A percentile compares a stretch with the other conserved stretches of the same genome.
Evolutionary conservation across 192 early-diverging fungal genomes (phyloP).

Genomic region (Mortierella claussenii): DNA sequence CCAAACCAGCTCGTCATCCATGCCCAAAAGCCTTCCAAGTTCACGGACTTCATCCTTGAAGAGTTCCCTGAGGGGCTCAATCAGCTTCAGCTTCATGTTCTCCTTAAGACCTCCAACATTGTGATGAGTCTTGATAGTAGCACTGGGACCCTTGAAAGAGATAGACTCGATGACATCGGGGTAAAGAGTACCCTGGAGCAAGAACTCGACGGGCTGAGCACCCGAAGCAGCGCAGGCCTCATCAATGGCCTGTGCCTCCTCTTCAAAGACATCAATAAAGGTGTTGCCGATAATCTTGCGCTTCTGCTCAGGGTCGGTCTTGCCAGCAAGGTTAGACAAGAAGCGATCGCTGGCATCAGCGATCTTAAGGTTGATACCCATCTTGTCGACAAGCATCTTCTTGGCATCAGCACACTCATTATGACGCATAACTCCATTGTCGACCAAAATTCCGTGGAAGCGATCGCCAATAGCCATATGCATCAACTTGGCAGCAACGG

Average conservation of each 20-base stretch:
- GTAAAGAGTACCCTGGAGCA: conserved; percentile 97
- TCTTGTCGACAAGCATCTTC: conserved; percentile 84
- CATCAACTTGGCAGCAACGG: conserved; percentile 97
- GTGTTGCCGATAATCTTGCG: conserved; percentile 99
- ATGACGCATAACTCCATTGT: conserved; percentile 99
- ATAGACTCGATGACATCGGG: conserved; percentile 99
- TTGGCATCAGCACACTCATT: conserved; percentile 93
- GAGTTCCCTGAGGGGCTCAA: conserved; percentile 97
- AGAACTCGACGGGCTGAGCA: conserved; percentile 87
- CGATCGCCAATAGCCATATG: conserved; percentile 97
- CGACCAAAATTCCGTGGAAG: conserved; percentile 98
- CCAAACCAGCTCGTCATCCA: conserved; percentile 97
- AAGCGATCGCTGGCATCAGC: conserved; percentile 90
- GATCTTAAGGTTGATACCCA: conserved; percentile 96
- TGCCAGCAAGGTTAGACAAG: conserved; percentile 85
- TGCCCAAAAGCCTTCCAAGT: conserved; percentile 88
- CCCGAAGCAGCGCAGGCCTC: conserved; percentile 75
- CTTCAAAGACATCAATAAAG: conserved; percentile 98
- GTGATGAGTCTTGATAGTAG: conserved; percentile 99
- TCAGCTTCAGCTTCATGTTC: conserved; percentile 97
- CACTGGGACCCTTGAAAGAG: conserved; percentile 98
- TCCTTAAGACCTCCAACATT: conserved; percentile 97
- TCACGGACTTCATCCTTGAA: conserved; percentile 99
- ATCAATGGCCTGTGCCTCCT: conserved; percentile 91
- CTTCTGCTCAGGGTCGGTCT: conserved; percentile 96